Percentiles rank a stretch among this genome's conserved stretches.
phyloP scores from a whole-genome alignment of 495 filamentous ascomycete genomes.

The Pseudotulostoma volvatum region DNA sequence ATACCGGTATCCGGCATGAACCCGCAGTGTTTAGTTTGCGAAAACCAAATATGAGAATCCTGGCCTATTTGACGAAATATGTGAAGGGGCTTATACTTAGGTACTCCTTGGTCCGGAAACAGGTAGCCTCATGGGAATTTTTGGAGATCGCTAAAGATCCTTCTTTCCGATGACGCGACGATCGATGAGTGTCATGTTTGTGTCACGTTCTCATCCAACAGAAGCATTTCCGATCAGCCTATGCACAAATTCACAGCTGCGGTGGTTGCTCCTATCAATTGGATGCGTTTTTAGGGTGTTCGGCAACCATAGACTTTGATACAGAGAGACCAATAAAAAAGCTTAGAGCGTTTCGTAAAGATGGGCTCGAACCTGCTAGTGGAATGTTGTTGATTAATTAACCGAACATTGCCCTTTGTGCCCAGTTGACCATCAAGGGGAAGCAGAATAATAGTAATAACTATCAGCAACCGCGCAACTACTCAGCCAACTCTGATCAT shows the following conservation, averaged over 20 bases:
- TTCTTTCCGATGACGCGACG: neutral
- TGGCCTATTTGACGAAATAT: neutral
- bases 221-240: neutral
- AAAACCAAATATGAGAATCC: neutral
- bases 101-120: neutral
- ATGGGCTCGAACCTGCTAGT: neutral
- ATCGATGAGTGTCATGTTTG: neutral
- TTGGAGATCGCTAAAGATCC: neutral
- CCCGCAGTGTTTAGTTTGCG: neutral
- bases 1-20: neutral
- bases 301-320: neutral
- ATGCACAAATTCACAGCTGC: neutral
- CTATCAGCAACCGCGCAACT: neutral
- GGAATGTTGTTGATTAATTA: neutral
- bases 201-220: neutral
- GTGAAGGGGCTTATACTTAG: neutral
- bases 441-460: neutral
- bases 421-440: too few species aligned
- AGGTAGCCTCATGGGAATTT: neutral
- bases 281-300: neutral
- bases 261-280: neutral
- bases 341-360: too few species aligned
- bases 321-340: too few species aligned
- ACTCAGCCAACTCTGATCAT: neutral
- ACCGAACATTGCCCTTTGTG: neutral